Percentiles rank a stretch among this genome's conserved stretches.
phyloP scores from a whole-genome alignment of 148 eudicot species.

The Chenopodium quinoa region DNA sequence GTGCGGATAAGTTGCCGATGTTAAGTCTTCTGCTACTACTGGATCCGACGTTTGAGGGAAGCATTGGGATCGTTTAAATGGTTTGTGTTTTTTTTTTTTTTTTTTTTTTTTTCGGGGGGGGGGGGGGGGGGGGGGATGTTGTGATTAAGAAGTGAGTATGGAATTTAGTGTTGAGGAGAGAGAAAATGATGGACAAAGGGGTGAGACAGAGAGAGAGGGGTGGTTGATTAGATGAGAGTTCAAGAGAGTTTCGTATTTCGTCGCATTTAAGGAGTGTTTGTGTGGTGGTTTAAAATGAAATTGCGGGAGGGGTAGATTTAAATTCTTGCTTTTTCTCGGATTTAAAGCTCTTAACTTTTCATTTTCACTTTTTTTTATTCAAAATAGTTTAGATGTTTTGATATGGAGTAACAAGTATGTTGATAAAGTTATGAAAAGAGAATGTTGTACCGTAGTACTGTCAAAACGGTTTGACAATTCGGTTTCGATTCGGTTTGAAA shows the following conservation, averaged over 20 bases:
- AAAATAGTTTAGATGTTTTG: too few species aligned
- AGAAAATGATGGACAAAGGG: not conserved
- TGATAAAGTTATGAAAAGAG: too few species aligned
- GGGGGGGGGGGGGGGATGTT: too few species aligned
- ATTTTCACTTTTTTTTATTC: too few species aligned
- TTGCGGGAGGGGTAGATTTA: conserved; percentile 15
- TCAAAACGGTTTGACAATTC: too few species aligned
- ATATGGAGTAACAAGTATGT: too few species aligned
- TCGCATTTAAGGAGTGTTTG: conserved; percentile 10
- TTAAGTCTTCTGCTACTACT: conserved; percentile 30
- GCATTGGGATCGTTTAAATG: conserved; percentile 19
- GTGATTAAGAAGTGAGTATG: not conserved
- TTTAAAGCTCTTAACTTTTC: not conserved
- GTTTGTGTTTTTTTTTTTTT: not conserved
- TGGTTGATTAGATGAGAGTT: not conserved
- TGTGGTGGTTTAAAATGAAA: conserved; percentile 9
- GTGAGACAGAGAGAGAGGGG: not conserved
- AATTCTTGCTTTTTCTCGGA: not conserved
- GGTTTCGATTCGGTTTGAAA: too few species aligned
- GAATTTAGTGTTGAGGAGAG: not conserved
- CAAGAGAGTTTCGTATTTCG: conserved; percentile 5
- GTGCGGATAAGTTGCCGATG: conserved; percentile 24
- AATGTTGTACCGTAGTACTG: too few species aligned
- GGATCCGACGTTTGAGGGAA: conserved; percentile 32
- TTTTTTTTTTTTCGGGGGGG: too few species aligned